These are phyloP conservation scores for Cafeteria roenbergensis DNA, from an alignment of 108 stramenopile genomes.

Conservation along the genomic window DNA sequence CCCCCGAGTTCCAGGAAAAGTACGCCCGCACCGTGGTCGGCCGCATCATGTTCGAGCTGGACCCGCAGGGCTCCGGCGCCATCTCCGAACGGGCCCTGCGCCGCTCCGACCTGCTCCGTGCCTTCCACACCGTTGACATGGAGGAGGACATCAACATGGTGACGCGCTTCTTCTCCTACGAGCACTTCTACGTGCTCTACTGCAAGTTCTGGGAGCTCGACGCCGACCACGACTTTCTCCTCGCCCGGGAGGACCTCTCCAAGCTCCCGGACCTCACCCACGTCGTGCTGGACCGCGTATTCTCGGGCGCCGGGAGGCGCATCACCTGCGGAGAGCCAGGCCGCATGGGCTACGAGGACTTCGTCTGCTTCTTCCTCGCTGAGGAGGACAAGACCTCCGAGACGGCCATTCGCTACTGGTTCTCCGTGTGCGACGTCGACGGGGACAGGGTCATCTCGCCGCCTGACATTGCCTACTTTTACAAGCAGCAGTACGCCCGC, in stretches of 20 bases:
- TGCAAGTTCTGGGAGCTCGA: conserved; percentile 97
- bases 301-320: conserved; percentile 71
- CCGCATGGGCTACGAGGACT: conserved; percentile 78
- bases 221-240: conserved; percentile 78
- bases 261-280: conserved; percentile 66
- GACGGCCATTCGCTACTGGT: conserved; percentile 84
- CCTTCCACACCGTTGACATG: conserved; percentile 40
- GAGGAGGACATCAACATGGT: conserved; percentile 53
- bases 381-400: conserved; percentile 94
- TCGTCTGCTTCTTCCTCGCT: conserved; percentile 88
- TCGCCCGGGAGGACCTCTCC: conserved; percentile 76
- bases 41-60: conserved; percentile 42
- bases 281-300: conserved; percentile 91
- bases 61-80: conserved; percentile 28
- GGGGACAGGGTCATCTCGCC: conserved; percentile 80
- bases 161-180: conserved; percentile 57
- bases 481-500: conserved; percentile 70
- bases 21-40: conserved; percentile 45
- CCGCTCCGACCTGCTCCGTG: conserved; percentile 26
- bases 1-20: conserved; percentile 51
- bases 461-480: conserved; percentile 86
- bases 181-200: conserved; percentile 97
- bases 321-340: conserved; percentile 34
- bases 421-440: conserved; percentile 83
- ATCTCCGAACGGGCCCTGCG: conserved; percentile 38